Base-by-base conservation (phyloP, 306 rosid species). In the Arachis hypogaea region DNA sequence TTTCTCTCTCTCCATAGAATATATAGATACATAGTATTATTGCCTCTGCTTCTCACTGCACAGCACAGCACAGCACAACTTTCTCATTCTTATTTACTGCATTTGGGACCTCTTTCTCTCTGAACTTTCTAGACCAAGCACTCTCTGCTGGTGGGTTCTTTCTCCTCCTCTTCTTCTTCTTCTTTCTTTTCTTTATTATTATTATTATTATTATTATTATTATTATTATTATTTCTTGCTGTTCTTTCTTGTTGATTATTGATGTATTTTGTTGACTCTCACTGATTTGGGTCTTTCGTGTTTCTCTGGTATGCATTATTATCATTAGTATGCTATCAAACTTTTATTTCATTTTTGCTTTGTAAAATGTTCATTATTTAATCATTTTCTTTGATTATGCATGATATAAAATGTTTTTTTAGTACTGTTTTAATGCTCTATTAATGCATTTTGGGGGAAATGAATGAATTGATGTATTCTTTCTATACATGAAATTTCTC, bases 11-110 rank as follows among this genome's bases (percentile, higher is more conserved):
- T 22, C 28, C 28, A 22, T 22, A 22, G 74, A 52, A 40, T 59
- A 63, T 56, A 74, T 63, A 36, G 77, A 71, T 60, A 70, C 71
- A 49, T 70, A 65, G 87, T 77, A 77, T 2, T 33, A 33, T 2
- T 33, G 38, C 38, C 38, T 33, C 83, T 78, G 61, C 33, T 4
- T 70, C 66, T 38, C 28, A 22, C 28, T 22, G 62, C 74, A 51
- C 83, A 60, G 36, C 79, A 67, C 82, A 87, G 62, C 74, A 51
- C 83, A 60, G 51, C 79, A 67, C 82, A 87, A 89, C 87, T 87
- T 85, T 85, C 82, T 77, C 70, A 29, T 72, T 30, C 68, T 78
- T 55, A 74, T 61, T 77, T 80, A 74, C 86, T 49, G 41, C 79
- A 64, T 86, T 84, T 81, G 73, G 70, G 7, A 47, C 16, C 46